phyloP scores from a whole-genome alignment of 2,329 filamentous ascomycete species.

The Verticillium albo-atrum region DNA sequence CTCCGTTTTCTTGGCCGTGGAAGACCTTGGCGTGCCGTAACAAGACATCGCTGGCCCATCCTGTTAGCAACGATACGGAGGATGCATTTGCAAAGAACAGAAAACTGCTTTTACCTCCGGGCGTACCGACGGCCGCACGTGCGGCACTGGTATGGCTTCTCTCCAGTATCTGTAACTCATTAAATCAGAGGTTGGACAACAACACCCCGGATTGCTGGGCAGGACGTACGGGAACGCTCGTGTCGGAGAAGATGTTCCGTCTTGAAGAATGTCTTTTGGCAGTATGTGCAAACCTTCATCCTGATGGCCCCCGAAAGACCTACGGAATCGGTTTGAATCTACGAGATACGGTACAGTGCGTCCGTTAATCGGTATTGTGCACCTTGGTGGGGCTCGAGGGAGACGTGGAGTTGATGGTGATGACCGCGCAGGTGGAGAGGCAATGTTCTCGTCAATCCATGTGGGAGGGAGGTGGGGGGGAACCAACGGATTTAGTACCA shows the following conservation, averaged over 20 bases:
- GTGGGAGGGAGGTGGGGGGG: neutral
- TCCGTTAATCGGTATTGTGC: neutral
- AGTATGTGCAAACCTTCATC: neutral
- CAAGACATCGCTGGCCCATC: neutral
- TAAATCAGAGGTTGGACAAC: no score
- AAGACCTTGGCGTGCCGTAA: neutral
- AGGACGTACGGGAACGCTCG: neutral
- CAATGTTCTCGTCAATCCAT: neutral
- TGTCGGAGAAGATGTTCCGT: neutral
- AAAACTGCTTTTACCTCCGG: neutral
- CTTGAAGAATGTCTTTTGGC: neutral
- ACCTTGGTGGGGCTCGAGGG: neutral
- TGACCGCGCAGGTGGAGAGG: neutral
- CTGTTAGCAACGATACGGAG: neutral
- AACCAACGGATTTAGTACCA: neutral
- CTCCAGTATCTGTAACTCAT: neutral
- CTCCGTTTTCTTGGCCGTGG: neutral
- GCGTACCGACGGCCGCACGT: neutral
- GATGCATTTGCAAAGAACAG: neutral
- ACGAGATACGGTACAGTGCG: neutral
- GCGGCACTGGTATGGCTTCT: neutral
- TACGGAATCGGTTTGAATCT: no score
- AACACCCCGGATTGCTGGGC: neutral
- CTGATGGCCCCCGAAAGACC: neutral
- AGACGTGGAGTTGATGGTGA: neutral